Evolutionary conservation across 1,139 yeast genomes (phyloP).

Genomic region (Hemisphaericaspora xylanilytica): DNA sequence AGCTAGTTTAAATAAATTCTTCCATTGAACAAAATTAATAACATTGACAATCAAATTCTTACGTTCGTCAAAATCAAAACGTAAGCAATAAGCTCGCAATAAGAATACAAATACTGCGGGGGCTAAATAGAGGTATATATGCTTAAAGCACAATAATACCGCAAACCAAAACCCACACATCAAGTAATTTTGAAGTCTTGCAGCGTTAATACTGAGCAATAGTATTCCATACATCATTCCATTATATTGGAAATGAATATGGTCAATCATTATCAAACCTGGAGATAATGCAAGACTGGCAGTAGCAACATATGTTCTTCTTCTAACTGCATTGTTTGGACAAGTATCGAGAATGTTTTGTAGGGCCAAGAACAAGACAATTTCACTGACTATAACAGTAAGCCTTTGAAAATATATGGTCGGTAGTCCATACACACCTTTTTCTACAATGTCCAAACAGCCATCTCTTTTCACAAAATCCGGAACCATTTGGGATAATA

Average conservation of each 20-base stretch:
- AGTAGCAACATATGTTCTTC: conserved; percentile 71
- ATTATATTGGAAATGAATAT: conserved; percentile 92
- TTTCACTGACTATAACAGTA: conserved; percentile 78
- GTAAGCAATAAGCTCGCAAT: conserved; percentile 66
- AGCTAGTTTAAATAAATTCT: conserved; percentile 59
- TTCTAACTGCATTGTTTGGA: conserved; percentile 23
- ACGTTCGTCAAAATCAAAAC: conserved; percentile 34
- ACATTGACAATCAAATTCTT: conserved; percentile 22
- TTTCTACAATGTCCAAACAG: conserved; percentile 65
- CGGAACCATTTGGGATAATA: conserved; percentile 72
- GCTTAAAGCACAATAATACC: conserved; percentile 83
- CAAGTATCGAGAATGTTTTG: conserved; percentile 68
- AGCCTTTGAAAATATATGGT: conserved; percentile 79
- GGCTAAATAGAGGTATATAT: conserved; percentile 87
- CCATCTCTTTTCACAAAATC: conserved; percentile 64
- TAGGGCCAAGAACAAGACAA: conserved; percentile 64
- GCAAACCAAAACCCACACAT: conserved; percentile 74
- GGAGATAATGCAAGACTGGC: conserved; percentile 85
- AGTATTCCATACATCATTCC: conserved; percentile 89
- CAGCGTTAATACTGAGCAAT: conserved; percentile 69
- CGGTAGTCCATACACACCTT: conserved; percentile 69
- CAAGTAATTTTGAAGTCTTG: conserved; percentile 56
- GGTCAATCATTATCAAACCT: conserved; percentile 83
- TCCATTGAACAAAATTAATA: conserved; percentile 53
- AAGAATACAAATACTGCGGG: conserved; percentile 89